Evolutionary conservation across 441 rosid species (phyloP).

Genomic region (Syzygium malaccense): DNA sequence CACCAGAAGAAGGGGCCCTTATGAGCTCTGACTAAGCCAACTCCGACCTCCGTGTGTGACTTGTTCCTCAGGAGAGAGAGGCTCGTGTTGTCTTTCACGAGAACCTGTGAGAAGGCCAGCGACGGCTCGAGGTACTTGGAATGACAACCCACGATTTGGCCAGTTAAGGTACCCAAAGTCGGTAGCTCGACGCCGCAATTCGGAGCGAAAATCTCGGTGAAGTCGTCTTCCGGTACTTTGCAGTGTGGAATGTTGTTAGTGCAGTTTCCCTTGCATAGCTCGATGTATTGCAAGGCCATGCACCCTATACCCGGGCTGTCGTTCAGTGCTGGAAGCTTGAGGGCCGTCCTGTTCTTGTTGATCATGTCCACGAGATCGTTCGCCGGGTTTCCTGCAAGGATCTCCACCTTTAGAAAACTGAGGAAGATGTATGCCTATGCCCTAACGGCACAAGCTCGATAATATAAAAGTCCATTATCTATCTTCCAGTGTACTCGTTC

Average conservation of each 20-base stretch:
- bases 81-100: slow-evolving; percentile 42
- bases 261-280: slow-evolving; percentile 70
- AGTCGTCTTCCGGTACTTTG: slow-evolving; percentile 64
- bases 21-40: slow-evolving; percentile 56
- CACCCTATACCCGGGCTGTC: slow-evolving; percentile 92
- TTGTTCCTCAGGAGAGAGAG: slow-evolving; percentile 48
- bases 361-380: slow-evolving; percentile 64
- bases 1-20: slow-evolving; percentile 75
- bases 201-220: slow-evolving; percentile 74
- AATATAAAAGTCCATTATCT: background rate
- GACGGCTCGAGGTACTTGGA: slow-evolving; percentile 49
- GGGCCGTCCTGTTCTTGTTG: slow-evolving; percentile 59
- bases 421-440: background rate
- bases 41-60: slow-evolving; percentile 62
- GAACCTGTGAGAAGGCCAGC: slow-evolving; percentile 49
- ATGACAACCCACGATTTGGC: slow-evolving; percentile 69
- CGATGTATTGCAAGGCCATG: slow-evolving; percentile 76
- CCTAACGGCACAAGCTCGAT: background rate
- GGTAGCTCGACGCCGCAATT: slow-evolving; percentile 84
- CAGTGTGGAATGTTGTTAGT: slow-evolving; percentile 45
- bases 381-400: slow-evolving; percentile 58
- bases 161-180: slow-evolving; percentile 60
- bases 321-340: slow-evolving; percentile 40
- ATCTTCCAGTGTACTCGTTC: background rate
- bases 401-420: background rate